These are phyloP conservation scores for Pythium grandisporangium DNA, from an alignment of 352 stramenopile genomes.

Conservation along the genomic window DNA sequence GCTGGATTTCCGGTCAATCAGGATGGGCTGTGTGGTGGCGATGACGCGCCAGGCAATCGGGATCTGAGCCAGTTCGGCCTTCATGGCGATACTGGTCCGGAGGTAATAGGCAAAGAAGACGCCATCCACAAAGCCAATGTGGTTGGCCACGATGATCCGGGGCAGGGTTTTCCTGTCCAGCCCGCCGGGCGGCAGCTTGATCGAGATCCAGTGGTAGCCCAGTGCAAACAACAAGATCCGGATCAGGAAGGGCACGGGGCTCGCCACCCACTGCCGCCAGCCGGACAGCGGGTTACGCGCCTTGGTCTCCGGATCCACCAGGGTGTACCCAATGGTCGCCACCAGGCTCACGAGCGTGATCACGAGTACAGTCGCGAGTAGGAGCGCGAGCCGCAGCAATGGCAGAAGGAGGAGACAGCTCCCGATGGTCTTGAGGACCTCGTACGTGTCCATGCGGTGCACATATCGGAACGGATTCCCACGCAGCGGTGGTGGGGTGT, in stretches of 20 bases:
- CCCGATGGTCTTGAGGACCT: conserved; percentile 41
- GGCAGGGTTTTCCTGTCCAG: conserved; percentile 17
- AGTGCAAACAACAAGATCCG: conserved; percentile 45
- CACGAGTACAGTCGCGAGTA: conserved; percentile 22
- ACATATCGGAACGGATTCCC: conserved; percentile 60
- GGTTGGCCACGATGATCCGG: conserved; percentile 60
- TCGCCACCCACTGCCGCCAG: conserved; percentile 30
- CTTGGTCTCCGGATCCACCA: conserved; percentile 21
- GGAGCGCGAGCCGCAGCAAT: conserved; percentile 36
- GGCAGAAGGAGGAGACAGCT: conserved; percentile 47
- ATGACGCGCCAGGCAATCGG: conserved; percentile 50
- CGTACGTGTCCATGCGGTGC: conserved; percentile 41
- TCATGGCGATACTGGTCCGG: conserved; percentile 62
- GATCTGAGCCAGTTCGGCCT: conserved; percentile 46
- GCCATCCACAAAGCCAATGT: conserved; percentile 61
- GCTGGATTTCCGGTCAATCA: conserved; percentile 44
- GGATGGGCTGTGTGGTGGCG: conserved; percentile 48
- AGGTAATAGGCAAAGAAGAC: conserved; percentile 47
- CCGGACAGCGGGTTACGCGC: conserved; percentile 16
- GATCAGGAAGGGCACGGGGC: conserved; percentile 29
- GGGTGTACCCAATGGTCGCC: conserved; percentile 40
- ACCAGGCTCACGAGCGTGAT: conserved; percentile 30
- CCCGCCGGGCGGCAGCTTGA: conserved; percentile 21
- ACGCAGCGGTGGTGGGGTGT: too few relatives aligned
- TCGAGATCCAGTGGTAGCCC: conserved; percentile 59